Evolutionary conservation across 2,329 filamentous ascomycete species (phyloP).

Genomic region (Ceratocystiopsis brevicomis): DNA sequence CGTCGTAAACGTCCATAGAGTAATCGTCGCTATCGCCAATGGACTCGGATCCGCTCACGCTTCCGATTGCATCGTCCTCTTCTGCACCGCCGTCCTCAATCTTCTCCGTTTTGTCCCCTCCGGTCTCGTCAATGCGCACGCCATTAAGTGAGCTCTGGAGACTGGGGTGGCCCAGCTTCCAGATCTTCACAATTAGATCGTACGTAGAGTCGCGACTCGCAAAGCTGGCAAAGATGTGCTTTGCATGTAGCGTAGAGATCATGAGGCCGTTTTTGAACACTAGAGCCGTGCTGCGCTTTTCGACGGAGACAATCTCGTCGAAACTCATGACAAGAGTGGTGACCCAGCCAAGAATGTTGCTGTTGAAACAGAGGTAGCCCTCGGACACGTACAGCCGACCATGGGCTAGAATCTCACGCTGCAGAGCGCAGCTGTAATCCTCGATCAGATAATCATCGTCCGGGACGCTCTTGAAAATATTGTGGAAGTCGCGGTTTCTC

Average conservation of each 20-base stretch:
- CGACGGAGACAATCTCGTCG: conserved; percentile 89
- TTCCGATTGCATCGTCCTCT: conserved; percentile 22
- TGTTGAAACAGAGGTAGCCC: conserved; percentile 94
- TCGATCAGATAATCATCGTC: conserved; percentile 97
- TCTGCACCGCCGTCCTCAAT: conserved; percentile 39
- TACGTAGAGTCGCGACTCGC: conserved; percentile 90
- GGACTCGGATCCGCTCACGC: conserved; percentile 35
- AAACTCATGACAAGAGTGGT: conserved; percentile 97
- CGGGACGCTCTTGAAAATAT: conserved; percentile 84
- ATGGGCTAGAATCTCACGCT: conserved; percentile 87
- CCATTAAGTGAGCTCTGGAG: conserved; percentile 83
- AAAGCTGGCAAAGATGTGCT: conserved; percentile 90
- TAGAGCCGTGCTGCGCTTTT: conserved; percentile 89
- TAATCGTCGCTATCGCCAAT: conserved; percentile 47
- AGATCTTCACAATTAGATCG: conserved; percentile 91
- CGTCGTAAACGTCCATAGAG: conserved; percentile 62
- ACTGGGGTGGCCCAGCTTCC: conserved; percentile 90
- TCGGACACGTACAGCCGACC: conserved; percentile 92
- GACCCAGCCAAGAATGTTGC: conserved; percentile 96
- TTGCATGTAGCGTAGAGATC: conserved; percentile 86
- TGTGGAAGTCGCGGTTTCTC: conserved; percentile 88
- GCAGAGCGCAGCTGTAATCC: conserved; percentile 91
- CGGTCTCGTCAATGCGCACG: conserved; percentile 59
- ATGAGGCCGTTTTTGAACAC: conserved; percentile 95
- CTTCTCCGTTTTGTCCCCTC: conserved; percentile 85